Base-by-base conservation (phyloP, 805 yeast species). In the Kuraishia molischiana region DNA sequence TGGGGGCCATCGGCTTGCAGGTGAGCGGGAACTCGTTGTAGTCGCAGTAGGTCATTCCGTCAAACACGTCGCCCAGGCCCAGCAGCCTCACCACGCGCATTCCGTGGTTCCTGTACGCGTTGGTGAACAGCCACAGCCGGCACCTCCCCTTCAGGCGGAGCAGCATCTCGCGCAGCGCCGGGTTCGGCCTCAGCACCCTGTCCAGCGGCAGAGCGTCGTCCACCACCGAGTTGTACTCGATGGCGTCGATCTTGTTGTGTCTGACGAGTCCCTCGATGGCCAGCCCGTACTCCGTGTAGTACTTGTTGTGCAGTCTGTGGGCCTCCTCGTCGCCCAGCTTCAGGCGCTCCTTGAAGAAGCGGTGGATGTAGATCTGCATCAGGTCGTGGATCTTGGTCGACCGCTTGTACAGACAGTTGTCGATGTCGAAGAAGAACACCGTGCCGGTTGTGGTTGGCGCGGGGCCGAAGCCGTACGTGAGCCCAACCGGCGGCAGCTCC, bases 201-300 rank as follows among this genome's bases (percentile, higher is more conserved):
- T 85, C 89, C 51, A 90, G 67, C 6, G 96, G 97, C 34, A 90
- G 66, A 1, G 96, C 79, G 54, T 90, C 98, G 60, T 90, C 98
- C 13, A 90, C 97, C 47, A 80, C 72, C 34, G 70, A 67, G 58
- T 90, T 90, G 61, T 90, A 90, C 46, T 85, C 92, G 58, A 90
- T 52, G 4, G 96, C 96, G 54, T 90, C 83, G 17, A 89, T 83
- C 44, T 77, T 75, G 49, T 76, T 79, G 47, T 72, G 63, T 43
- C 79, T 59, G 6, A 76, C 82, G 34, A 90, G 66, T 0, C 98
- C 98, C 58, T 90, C 95, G 37, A 90, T 75, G 0, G 97, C 97
- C 42, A 90, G 67, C 2, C 98, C 98, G 51, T 87, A 90, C 34
- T 82, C 80, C 48, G 74, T 74, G 55, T 90, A 92, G 61, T 90